A percentile compares a stretch with the other conserved stretches of the same genome.
Conservation (phyloP, 83 land plant species). For the Picea abies region DNA sequence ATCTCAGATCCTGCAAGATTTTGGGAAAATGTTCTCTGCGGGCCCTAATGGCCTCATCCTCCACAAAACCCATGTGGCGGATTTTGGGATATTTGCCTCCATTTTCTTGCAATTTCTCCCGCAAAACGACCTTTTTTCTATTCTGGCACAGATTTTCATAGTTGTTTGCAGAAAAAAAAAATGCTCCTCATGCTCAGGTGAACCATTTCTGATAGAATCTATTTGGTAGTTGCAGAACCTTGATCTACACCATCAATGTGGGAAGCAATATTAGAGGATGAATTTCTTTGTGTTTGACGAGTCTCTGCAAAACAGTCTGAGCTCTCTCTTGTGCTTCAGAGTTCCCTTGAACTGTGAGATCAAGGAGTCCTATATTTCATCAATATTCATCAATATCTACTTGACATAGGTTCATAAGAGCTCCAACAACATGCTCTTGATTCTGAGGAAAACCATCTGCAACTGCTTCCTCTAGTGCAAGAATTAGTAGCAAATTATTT, state of each 20-base stretch:
- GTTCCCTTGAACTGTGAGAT: conserved; percentile 66
- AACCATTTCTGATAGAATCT: conserved; percentile 63
- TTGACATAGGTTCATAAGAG: conserved; percentile 40
- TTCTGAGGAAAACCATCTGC: conserved; percentile 66
- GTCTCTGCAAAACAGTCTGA: conserved; percentile 50
- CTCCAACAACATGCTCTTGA: conserved; percentile 57
- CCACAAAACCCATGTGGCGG: no score
- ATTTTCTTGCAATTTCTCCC: no score
- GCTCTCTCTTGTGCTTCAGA: conserved; percentile 48
- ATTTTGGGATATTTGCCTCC: no score
- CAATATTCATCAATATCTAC: conserved; percentile 49
- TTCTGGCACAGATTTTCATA: no score
- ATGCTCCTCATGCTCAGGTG: conserved; percentile 57
- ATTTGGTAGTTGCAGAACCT: conserved; percentile 60
- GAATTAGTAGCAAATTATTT: conserved; percentile 31
- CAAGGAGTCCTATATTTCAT: conserved; percentile 66
- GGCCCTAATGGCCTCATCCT: no score
- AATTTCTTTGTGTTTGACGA: conserved; percentile 22
- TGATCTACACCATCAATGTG: conserved; percentile 50
- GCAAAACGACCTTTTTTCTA: no score
- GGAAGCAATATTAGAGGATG: conserved; percentile 47
- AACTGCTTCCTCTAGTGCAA: conserved; percentile 61
- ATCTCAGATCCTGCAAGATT: no score
- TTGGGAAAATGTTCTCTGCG: no score
- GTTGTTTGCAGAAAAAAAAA: no score